Evolutionary conservation across 768 basidiomycete species (phyloP).

Genomic region (Leccinum imitatum): DNA sequence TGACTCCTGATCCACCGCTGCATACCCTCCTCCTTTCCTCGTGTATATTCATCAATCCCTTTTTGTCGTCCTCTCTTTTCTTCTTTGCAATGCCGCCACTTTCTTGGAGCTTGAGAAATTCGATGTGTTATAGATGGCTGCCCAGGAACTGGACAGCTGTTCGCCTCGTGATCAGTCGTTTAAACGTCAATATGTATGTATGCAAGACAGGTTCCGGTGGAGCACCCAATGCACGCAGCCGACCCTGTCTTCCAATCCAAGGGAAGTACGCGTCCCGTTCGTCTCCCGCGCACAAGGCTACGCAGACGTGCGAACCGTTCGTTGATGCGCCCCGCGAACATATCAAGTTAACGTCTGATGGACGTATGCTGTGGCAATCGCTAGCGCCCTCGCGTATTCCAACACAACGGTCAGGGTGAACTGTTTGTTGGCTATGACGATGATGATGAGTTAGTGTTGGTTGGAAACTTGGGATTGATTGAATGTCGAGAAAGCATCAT

Average conservation of each 20-base stretch:
- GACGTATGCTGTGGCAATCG: neutral
- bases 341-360: neutral
- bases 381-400: neutral
- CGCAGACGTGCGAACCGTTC: neutral
- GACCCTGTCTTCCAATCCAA: neutral
- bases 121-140: neutral
- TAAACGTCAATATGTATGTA: neutral
- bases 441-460: neutral
- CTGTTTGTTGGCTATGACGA: neutral
- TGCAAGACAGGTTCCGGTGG: neutral
- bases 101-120: neutral
- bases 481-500: neutral
- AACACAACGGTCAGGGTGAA: neutral
- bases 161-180: neutral
- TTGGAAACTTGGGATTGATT: neutral
- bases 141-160: neutral
- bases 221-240: neutral
- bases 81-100: neutral
- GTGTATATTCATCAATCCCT: neutral
- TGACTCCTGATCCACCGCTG: neutral
- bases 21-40: neutral
- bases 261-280: neutral
- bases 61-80: neutral
- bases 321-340: neutral
- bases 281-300: neutral